Evolutionary conservation across 768 basidiomycete species (phyloP).

Genomic region (Fomitopsis pulvina): DNA sequence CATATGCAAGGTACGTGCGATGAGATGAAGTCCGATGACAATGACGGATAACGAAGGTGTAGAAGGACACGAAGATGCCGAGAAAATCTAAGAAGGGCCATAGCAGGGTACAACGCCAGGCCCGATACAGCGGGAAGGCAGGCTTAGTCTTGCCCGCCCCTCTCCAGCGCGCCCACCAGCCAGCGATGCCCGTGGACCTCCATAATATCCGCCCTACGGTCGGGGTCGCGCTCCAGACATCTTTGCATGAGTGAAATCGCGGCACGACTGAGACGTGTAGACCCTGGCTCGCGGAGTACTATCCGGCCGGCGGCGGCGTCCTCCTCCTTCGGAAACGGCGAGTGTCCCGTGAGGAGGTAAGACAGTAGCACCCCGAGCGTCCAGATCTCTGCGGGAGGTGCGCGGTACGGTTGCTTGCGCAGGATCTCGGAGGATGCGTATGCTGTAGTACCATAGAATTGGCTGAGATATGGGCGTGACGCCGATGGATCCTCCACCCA

Average conservation of each 20-base stretch:
- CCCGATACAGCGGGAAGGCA: too few species aligned
- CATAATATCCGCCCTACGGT: constrained; percentile 70
- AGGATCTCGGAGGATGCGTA: constrained; percentile 96
- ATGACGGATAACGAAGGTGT: neutral
- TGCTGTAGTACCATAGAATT: constrained; percentile 91
- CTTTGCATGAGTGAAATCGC: constrained; percentile 60
- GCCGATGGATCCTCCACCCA: constrained; percentile 51
- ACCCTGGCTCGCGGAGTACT: constrained; percentile 29
- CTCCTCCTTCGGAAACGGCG: constrained; percentile 86
- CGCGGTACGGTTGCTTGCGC: constrained; percentile 80
- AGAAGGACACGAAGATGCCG: neutral
- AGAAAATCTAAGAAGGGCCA: too few species aligned
- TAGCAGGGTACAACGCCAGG: too few species aligned
- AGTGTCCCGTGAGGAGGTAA: constrained; percentile 86
- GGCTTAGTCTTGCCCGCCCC: constrained; percentile 10
- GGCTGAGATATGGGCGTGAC: constrained; percentile 60
- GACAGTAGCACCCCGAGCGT: constrained; percentile 92
- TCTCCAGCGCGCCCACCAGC: constrained; percentile 41
- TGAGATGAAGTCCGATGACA: neutral
- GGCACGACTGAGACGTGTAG: constrained; percentile 20
- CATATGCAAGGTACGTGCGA: neutral
- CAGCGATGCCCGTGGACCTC: constrained; percentile 85
- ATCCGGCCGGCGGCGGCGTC: constrained; percentile 69
- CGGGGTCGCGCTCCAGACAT: constrained; percentile 83
- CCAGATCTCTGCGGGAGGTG: constrained; percentile 95